These are phyloP conservation scores for Moricandia moricandioides DNA, from an alignment of 345 rosid species.

Conservation along the genomic window DNA sequence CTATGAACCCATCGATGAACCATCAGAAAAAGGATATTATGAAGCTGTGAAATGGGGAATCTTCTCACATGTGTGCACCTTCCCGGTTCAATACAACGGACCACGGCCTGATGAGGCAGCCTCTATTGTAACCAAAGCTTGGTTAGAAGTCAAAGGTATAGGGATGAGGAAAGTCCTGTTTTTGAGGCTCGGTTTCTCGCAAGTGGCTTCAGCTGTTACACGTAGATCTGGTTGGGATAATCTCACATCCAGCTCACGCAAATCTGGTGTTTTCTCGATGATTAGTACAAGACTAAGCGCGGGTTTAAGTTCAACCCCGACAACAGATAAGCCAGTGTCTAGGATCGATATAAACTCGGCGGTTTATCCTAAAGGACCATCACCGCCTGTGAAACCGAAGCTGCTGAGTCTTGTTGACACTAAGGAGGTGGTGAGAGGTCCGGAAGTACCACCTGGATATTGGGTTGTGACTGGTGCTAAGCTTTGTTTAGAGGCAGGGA, in stretches of 20 bases:
- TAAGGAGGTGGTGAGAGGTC: conserved; percentile 86
- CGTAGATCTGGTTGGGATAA: conserved; percentile 89
- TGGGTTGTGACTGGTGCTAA: conserved; percentile 97
- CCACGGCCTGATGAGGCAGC: conserved; percentile 63
- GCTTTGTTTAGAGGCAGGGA: conserved; percentile 71
- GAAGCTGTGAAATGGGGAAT: conserved; percentile 93
- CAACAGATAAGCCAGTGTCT: conserved; percentile 45
- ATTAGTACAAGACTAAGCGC: conserved; percentile 68
- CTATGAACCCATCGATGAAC: conserved; percentile 50
- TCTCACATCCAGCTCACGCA: conserved; percentile 58
- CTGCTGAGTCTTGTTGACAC: conserved; percentile 79
- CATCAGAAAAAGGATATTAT: conserved; percentile 55
- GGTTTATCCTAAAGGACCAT: conserved; percentile 75
- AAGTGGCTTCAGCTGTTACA: conserved; percentile 54
- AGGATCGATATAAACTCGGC: conserved; percentile 84
- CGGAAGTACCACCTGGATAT: conserved; percentile 84
- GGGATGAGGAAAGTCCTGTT: conserved; percentile 88
- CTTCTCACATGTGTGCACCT: conserved; percentile 89
- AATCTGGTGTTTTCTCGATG: conserved; percentile 75
- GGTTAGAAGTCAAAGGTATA: conserved; percentile 82
- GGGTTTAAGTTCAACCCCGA: conserved; percentile 44
- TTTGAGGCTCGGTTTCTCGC: conserved; percentile 85
- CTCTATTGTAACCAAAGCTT: conserved; percentile 80
- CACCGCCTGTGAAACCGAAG: conserved; percentile 52
- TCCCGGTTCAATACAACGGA: conserved; percentile 67